Evolutionary conservation across 176 grass and related monocot species (phyloP).

Genomic region (Lolium multiflorum): DNA sequence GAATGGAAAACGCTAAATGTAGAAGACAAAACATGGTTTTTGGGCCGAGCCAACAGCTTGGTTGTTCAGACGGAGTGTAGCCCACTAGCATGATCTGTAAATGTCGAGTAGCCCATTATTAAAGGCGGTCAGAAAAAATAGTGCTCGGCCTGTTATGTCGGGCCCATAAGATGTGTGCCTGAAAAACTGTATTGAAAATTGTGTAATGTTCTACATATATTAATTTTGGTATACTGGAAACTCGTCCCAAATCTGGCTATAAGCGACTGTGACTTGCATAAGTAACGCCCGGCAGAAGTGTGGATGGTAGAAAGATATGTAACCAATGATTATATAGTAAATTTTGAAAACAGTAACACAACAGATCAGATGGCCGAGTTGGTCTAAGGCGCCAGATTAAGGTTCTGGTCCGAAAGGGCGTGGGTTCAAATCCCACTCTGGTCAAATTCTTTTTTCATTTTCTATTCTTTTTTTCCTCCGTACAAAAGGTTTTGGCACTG

Average conservation of each 20-base stretch:
- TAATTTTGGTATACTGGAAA: neutral
- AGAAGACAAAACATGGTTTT: neutral
- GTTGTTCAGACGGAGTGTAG: neutral
- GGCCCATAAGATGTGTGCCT: neutral
- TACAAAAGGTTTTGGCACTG: too few relatives aligned
- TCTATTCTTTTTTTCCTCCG: too few relatives aligned
- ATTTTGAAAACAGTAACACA: neutral
- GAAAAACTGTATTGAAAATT: neutral
- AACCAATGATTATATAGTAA: too few relatives aligned
- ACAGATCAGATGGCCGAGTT: constrained; percentile 72
- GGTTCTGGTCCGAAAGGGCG: constrained; percentile 77
- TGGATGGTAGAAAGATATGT: too few relatives aligned
- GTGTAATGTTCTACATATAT: neutral
- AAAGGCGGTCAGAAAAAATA: neutral
- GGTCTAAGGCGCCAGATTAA: constrained; percentile 90
- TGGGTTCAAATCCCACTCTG: constrained; percentile 82
- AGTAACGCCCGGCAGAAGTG: too few relatives aligned
- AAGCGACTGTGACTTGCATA: too few relatives aligned
- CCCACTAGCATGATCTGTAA: neutral
- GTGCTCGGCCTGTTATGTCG: too few relatives aligned
- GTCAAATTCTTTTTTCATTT: neutral
- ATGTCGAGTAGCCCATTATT: neutral
- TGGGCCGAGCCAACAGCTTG: neutral
- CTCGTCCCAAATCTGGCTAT: neutral
- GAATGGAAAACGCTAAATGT: too few relatives aligned